Evolutionary conservation across 176 grass and related monocot species (phyloP).

Genomic region (Miscanthus lutarioriparius): DNA sequence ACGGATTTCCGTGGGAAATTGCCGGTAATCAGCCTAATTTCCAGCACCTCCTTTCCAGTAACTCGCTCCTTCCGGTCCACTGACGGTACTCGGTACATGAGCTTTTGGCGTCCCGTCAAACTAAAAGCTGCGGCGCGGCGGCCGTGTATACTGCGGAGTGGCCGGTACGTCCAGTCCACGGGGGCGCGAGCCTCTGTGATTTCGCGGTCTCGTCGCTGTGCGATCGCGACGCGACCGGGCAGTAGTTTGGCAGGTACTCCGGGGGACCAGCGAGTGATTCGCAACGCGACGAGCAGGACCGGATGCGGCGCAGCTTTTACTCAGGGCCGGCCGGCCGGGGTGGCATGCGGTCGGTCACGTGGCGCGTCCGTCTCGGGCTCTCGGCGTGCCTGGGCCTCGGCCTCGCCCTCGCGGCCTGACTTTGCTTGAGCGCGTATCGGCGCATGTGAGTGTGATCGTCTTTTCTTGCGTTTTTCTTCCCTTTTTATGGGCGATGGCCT

Average conservation of each 20-base stretch:
- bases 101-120: background rate
- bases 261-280: background rate
- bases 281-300: conserved; percentile 25
- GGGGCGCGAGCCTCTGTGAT: background rate
- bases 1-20: background rate
- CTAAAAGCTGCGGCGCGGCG: conserved; percentile 10
- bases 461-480: conserved; percentile 5
- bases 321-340: background rate
- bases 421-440: background rate
- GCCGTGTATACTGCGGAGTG: background rate
- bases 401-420: background rate
- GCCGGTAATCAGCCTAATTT: background rate
- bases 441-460: conserved; percentile 4
- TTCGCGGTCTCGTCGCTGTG: background rate
- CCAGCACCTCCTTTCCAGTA: background rate
- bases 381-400: no score
- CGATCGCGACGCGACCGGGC: background rate
- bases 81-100: conserved; percentile 1
- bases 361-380: conserved; percentile 3
- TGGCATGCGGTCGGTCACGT: conserved; percentile 20
- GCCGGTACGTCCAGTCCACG: background rate
- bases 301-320: conserved; percentile 31
- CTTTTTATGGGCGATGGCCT: background rate
- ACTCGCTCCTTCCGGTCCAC: background rate
- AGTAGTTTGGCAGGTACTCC: background rate